These are phyloP conservation scores for Neurospora terricola DNA, from an alignment of 495 filamentous ascomycete species.

Conservation along the genomic window DNA sequence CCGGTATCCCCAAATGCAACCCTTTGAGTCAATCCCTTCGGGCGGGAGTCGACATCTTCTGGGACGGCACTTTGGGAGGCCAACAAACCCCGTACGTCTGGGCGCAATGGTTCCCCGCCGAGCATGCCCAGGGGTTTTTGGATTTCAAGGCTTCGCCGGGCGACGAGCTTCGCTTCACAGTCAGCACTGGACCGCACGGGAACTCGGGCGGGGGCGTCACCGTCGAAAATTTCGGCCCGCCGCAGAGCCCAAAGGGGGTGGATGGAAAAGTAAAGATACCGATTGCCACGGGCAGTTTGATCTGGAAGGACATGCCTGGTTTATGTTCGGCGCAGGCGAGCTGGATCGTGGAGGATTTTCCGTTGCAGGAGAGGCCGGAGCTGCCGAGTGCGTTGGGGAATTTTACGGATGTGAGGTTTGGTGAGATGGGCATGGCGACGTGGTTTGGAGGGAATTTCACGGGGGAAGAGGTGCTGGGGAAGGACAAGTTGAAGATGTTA, in stretches of 20 bases:
- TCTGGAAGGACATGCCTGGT: neutral
- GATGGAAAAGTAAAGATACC: neutral
- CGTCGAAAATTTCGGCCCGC: constrained; percentile 16
- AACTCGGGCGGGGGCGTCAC: neutral
- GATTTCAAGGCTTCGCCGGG: constrained; percentile 9
- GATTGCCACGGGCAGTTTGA: neutral
- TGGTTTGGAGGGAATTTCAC: neutral
- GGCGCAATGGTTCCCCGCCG: constrained; percentile 8
- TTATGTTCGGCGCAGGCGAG: constrained; percentile 13
- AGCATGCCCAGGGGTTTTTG: constrained; percentile 2
- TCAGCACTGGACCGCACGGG: neutral
- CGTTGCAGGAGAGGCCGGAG: constrained; percentile 8
- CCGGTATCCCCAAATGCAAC: too few relatives aligned
- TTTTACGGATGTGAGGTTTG: constrained; percentile 14
- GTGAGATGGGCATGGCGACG: constrained; percentile 1
- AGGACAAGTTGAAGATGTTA: constrained; percentile 6
- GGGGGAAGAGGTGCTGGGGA: neutral
- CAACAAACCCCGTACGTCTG: constrained; percentile 13
- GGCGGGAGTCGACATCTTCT: constrained; percentile 21
- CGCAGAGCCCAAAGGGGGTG: neutral
- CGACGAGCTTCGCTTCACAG: constrained; percentile 10
- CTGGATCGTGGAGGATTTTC: constrained; percentile 20
- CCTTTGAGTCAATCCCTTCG: too few relatives aligned
- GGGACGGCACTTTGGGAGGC: constrained; percentile 10
- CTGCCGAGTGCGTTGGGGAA: constrained; percentile 18